phyloP scores from a whole-genome alignment of 257 asterid species.

The Eustoma russellianum region DNA sequence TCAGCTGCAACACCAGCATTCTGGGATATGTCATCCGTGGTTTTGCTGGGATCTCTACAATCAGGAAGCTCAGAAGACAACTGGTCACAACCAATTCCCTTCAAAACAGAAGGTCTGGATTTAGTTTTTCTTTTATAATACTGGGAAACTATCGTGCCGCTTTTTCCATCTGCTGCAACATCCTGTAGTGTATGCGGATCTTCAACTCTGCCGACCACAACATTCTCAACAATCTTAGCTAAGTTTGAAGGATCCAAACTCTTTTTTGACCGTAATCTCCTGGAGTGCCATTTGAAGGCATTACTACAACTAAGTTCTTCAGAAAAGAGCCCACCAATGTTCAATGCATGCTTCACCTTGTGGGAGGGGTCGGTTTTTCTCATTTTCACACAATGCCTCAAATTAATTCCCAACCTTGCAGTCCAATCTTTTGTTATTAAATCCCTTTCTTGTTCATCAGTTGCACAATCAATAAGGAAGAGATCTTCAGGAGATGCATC shows the following conservation, averaged over 20 bases:
- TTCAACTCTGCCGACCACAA: slow-evolving; percentile 14
- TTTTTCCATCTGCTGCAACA: slow-evolving; percentile 19
- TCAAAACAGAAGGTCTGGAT: slow-evolving; percentile 21
- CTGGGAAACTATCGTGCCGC: slow-evolving; percentile 37
- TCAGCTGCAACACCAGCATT: slow-evolving; percentile 14
- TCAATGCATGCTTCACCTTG: slow-evolving; percentile 48
- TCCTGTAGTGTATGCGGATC: slow-evolving; percentile 20
- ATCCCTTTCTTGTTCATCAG: slow-evolving; percentile 46
- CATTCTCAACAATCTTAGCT: slow-evolving; percentile 20
- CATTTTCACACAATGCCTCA: slow-evolving; percentile 58
- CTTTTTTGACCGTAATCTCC: slow-evolving; percentile 72
- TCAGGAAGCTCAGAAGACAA: slow-evolving; percentile 11
- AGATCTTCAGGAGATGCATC: slow-evolving; percentile 62
- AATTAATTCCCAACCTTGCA: slow-evolving; percentile 48
- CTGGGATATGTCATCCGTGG: slow-evolving; percentile 6
- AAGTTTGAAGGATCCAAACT: slow-evolving; percentile 17
- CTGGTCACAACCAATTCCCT: slow-evolving; percentile 17
- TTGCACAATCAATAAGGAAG: slow-evolving; percentile 59
- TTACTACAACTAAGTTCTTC: slow-evolving; percentile 25
- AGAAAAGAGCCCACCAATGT: slow-evolving; percentile 49
- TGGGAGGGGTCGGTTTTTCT: slow-evolving; percentile 45
- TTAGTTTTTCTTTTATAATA: slow-evolving; percentile 64
- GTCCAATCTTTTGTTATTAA: slow-evolving; percentile 68
- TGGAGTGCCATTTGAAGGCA: slow-evolving; percentile 56
- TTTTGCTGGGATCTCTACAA: slow-evolving; percentile 14